phyloP scores from a whole-genome alignment of 306 rosid species.

The Nissolia schottii region DNA sequence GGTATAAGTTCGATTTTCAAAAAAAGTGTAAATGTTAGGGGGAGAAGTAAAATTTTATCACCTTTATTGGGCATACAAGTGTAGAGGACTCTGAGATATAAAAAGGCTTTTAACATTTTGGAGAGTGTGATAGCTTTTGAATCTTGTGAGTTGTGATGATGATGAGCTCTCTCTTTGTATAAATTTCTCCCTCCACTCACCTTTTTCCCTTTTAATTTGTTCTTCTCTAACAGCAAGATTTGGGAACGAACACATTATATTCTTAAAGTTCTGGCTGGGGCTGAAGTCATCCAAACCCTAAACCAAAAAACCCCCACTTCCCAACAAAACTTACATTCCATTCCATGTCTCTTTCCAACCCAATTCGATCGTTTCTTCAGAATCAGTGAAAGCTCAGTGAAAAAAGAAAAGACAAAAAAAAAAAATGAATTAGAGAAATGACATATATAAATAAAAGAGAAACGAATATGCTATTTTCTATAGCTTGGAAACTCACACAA shows the following conservation, averaged over 20 bases:
- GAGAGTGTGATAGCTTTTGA: background rate
- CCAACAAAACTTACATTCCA: slow-evolving; percentile 24
- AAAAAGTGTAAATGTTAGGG: too few relatives aligned
- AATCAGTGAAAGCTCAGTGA: slow-evolving; percentile 45
- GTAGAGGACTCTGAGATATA: background rate
- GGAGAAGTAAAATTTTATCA: too few relatives aligned
- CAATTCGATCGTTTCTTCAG: slow-evolving; percentile 41
- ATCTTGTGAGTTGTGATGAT: background rate
- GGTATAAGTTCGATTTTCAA: too few relatives aligned
- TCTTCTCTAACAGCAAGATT: slow-evolving; percentile 12
- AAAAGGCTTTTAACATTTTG: background rate
- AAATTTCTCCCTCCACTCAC: background rate
- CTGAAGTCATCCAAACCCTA: too few relatives aligned
- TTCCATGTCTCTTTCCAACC: slow-evolving; percentile 25
- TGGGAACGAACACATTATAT: slow-evolving; percentile 16
- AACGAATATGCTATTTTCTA: slow-evolving; percentile 42
- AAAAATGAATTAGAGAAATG: too few relatives aligned
- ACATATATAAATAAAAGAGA: slow-evolving; percentile 11
- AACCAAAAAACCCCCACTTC: slow-evolving; percentile 26
- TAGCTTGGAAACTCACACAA: slow-evolving; percentile 56
- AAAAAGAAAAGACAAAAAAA: background rate
- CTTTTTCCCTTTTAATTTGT: slow-evolving; percentile 1
- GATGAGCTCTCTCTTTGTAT: background rate
- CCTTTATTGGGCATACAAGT: background rate
- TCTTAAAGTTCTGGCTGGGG: slow-evolving; percentile 21